Percentiles rank a stretch among this genome's conserved stretches.
phyloP scores from a whole-genome alignment of 148 eudicot species.

The Heliosperma pusillum region DNA sequence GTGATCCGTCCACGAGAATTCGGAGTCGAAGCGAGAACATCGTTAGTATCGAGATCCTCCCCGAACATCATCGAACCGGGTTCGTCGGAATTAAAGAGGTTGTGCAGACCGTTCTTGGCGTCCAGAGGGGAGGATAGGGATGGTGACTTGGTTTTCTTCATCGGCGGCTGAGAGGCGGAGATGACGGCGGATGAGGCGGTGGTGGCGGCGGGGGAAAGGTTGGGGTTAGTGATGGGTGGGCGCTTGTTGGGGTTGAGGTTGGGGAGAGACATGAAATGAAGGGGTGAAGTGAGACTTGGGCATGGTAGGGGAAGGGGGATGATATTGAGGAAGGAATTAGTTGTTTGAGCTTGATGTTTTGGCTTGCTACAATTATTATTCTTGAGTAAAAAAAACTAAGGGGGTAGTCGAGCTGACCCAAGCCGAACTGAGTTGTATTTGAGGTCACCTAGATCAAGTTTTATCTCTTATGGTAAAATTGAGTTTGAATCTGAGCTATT shows the following conservation, averaged over 20 bases:
- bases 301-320: background rate
- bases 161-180: slow-evolving; percentile 18
- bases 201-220: background rate
- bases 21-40: background rate
- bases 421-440: no score
- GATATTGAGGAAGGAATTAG: background rate
- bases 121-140: background rate
- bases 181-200: background rate
- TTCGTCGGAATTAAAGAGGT: background rate
- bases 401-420: no score
- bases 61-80: slow-evolving; percentile 23
- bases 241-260: slow-evolving; percentile 30
- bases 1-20: background rate
- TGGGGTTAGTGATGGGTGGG: slow-evolving; percentile 13
- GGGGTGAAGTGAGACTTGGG: slow-evolving; percentile 18
- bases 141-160: slow-evolving; percentile 30
- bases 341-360: background rate
- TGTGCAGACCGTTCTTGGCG: slow-evolving; percentile 24
- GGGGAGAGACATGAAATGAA: slow-evolving; percentile 36
- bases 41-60: slow-evolving; percentile 22
- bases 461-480: no score
- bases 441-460: no score
- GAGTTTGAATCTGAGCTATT: no score
- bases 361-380: background rate
- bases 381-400: no score